A percentile compares a stretch with the other conserved stretches of the same genome.
phyloP scores from a whole-genome alignment of 228 moss, liverwort and hornwort species.

The Sphagnum magellanicum region DNA sequence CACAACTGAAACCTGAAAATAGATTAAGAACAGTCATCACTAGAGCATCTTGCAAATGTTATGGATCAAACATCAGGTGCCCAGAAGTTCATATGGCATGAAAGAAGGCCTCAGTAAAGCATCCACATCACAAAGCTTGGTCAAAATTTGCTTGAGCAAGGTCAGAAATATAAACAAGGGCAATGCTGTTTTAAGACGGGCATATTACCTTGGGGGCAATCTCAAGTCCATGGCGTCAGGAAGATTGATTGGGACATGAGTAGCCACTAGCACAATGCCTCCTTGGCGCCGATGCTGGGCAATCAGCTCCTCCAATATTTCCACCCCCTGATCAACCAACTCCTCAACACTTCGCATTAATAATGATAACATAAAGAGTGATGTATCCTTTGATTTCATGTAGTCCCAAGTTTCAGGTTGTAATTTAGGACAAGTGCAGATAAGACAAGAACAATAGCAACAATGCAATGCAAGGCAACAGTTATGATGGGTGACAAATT shows the following conservation, averaged over 20 bases:
- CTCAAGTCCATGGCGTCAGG: constrained; percentile 65
- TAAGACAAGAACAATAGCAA: not conserved
- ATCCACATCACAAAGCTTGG: too few relatives aligned
- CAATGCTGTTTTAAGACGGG: not conserved
- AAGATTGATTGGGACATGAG: constrained; percentile 75
- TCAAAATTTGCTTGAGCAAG: too few relatives aligned
- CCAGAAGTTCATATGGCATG: not conserved
- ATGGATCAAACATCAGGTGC: not conserved
- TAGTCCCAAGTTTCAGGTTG: too few relatives aligned
- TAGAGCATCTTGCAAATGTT: not conserved
- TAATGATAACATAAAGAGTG: not conserved
- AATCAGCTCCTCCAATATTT: constrained; percentile 78
- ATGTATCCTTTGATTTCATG: too few relatives aligned
- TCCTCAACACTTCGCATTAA: not conserved
- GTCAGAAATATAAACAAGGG: too few relatives aligned
- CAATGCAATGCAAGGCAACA: not conserved
- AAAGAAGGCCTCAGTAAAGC: not conserved
- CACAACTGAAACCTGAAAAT: not conserved
- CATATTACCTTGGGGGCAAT: constrained; percentile 62
- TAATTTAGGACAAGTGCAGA: too few relatives aligned
- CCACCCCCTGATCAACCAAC: constrained; percentile 46
- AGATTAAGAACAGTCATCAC: not conserved
- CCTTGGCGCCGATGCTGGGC: constrained; percentile 67
- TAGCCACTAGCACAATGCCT: constrained; percentile 89
- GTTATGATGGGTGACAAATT: too few relatives aligned